Evolutionary conservation across 2,329 filamentous ascomycete species (phyloP), one percentile per base, ranked within the genome.

Genomic region (Alternaria dauci): DNA sequence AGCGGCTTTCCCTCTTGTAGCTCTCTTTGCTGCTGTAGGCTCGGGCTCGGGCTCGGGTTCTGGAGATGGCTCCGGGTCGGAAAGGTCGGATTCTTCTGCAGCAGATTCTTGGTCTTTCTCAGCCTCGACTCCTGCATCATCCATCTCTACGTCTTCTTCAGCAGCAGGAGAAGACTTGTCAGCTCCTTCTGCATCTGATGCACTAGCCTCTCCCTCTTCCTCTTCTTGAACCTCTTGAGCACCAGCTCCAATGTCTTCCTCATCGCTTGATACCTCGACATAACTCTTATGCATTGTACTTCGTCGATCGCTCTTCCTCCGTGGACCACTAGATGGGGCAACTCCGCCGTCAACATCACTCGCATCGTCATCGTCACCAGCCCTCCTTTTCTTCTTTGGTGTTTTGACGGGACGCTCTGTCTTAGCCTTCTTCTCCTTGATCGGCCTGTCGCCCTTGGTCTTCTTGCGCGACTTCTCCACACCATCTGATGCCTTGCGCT

Each of bases 251-350:
- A 70, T 74, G 28, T 78, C 80, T 28, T 81, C 79, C 26, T 82
- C 81, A 43, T 79, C 80, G 53, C 78, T 80, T 36, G 77, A 79
- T 18, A 78, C 63, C 54, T 84, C 82, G 3, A 78, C 75, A 59
- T 85, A 85, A 66, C 78, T 84, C 66, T 80, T 81, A 41, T 69
- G 46, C 51, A 71, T 52, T 58, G 73, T 55, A 69, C 77, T 78
- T 18, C 80, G 74, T 2, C 77, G 69, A 26, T 69, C 75, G 43
- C 79, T 76, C 69, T 83, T 84, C 51, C 82, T 77, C 18, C 81
- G 72, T 3, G 78, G 74, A 30, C 79, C 82, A 34, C 78, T 82
- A 18, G 78, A 76, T 8, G 78, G 77, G 2, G 71, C 69, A 18
- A 58, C 58, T 8, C 50, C 60, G 41, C 52, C 64, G 12, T 68